Evolutionary conservation across 495 filamentous ascomycete genomes (phyloP).

Genomic region (Tirmania nivea): DNA sequence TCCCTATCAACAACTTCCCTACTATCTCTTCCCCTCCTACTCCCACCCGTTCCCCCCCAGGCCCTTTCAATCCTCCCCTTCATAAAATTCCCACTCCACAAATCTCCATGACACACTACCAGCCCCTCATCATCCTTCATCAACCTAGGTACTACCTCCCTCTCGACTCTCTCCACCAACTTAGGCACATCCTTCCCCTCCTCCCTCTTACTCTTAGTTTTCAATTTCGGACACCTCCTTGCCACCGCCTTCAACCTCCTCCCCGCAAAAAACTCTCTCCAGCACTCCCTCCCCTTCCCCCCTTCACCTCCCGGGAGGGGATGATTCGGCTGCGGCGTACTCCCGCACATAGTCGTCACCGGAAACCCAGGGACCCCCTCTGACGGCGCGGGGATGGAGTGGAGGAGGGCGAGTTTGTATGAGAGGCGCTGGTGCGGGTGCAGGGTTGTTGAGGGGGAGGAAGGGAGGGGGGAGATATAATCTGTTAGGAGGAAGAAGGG

Average conservation of each 20-base stretch:
- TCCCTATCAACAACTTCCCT: too few relatives aligned
- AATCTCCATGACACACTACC: not conserved
- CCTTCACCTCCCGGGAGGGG: too few relatives aligned
- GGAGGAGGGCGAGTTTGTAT: not conserved
- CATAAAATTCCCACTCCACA: too few relatives aligned
- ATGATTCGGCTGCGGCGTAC: not conserved
- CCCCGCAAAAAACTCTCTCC: not conserved
- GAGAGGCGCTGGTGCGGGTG: not conserved
- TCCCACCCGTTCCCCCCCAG: too few relatives aligned
- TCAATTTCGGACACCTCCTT: not conserved
- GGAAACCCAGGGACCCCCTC: not conserved
- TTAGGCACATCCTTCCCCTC: not conserved
- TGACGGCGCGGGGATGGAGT: not conserved
- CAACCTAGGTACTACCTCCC: not conserved
- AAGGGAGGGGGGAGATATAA: not conserved
- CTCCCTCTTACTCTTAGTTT: not conserved
- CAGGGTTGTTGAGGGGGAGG: not conserved
- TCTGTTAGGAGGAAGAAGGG: not conserved
- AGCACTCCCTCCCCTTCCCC: not conserved
- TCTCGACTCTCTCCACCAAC: not conserved
- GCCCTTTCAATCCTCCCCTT: too few relatives aligned
- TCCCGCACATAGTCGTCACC: not conserved
- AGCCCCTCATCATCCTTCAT: not conserved
- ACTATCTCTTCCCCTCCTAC: too few relatives aligned
- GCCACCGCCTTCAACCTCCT: not conserved